Evolutionary conservation across 306 rosid genomes (phyloP).

Genomic region (Cucumis melo): DNA sequence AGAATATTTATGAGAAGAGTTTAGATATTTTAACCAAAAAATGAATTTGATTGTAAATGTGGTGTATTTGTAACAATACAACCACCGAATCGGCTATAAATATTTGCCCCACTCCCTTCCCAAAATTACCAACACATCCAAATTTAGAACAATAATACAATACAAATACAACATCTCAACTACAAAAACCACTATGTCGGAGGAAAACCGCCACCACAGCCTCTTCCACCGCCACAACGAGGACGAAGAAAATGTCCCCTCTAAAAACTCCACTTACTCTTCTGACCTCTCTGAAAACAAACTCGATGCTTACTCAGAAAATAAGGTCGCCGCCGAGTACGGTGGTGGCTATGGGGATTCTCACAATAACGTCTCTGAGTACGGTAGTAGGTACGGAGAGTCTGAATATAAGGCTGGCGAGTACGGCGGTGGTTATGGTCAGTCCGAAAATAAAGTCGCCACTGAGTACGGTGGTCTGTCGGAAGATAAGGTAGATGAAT

Average conservation of each 20-base stretch:
- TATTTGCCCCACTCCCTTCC: neutral
- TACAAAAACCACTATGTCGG: slow-evolving; percentile 31
- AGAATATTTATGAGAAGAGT: too few relatives aligned
- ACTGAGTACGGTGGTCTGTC: neutral
- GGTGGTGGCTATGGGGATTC: neutral
- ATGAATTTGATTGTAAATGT: neutral
- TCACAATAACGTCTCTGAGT: neutral
- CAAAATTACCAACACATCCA: neutral
- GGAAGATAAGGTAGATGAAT: neutral
- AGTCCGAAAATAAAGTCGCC: neutral
- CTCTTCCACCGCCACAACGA: slow-evolving; percentile 44
- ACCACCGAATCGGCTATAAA: neutral
- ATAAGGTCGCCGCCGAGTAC: neutral
- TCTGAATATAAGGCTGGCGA: neutral
- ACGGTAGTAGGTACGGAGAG: neutral
- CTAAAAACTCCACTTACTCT: neutral
- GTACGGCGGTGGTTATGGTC: neutral
- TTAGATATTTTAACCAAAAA: neutral
- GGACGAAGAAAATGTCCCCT: slow-evolving; percentile 1
- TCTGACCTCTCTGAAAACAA: neutral
- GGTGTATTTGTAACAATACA: neutral
- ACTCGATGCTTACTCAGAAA: neutral
- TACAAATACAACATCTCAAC: neutral
- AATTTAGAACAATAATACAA: neutral
- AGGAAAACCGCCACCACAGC: slow-evolving; percentile 17